These are phyloP conservation scores for Allantophomopsis lycopodina DNA, from an alignment of 2,329 filamentous ascomycete genomes.

Conservation along the genomic window DNA sequence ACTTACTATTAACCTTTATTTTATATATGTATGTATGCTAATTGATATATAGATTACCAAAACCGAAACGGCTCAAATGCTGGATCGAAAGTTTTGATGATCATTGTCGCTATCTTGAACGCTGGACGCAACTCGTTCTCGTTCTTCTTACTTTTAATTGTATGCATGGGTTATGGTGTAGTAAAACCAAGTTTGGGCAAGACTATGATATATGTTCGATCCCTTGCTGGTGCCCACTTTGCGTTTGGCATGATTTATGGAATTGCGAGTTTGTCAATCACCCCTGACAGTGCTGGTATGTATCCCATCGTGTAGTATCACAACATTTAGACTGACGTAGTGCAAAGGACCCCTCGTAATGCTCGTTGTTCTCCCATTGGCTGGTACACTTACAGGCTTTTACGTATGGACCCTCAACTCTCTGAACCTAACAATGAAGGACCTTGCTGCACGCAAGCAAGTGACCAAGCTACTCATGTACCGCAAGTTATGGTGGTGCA, in stretches of 20 bases:
- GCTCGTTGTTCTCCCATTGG: constrained; percentile 83
- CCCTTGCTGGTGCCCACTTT: constrained; percentile 85
- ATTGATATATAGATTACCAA: constrained; percentile 56
- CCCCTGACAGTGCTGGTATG: constrained; percentile 68
- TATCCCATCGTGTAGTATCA: constrained; percentile 1
- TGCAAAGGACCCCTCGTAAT: constrained; percentile 67
- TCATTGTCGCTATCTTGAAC: constrained; percentile 85
- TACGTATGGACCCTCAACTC: constrained; percentile 99
- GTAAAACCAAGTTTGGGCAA: constrained; percentile 86
- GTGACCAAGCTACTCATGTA: constrained; percentile 92
- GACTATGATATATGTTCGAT: constrained; percentile 88
- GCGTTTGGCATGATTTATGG: constrained; percentile 90
- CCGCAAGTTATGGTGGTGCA: constrained; percentile 97
- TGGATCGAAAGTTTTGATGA: constrained; percentile 72
- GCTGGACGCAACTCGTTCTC: constrained; percentile 94
- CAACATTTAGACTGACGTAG: too few species aligned
- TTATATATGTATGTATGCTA: constrained; percentile 17
- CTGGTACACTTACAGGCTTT: constrained; percentile 85
- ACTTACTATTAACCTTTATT: neutral
- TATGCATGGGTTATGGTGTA: constrained; percentile 98
- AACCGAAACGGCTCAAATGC: constrained; percentile 79
- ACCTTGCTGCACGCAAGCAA: constrained; percentile 88
- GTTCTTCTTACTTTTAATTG: constrained; percentile 93
- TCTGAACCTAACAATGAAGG: constrained; percentile 87
- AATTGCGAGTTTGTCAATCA: constrained; percentile 76